Evolutionary conservation across 805 yeast species (phyloP).

Genomic region (Hanseniaspora clermontiae): DNA sequence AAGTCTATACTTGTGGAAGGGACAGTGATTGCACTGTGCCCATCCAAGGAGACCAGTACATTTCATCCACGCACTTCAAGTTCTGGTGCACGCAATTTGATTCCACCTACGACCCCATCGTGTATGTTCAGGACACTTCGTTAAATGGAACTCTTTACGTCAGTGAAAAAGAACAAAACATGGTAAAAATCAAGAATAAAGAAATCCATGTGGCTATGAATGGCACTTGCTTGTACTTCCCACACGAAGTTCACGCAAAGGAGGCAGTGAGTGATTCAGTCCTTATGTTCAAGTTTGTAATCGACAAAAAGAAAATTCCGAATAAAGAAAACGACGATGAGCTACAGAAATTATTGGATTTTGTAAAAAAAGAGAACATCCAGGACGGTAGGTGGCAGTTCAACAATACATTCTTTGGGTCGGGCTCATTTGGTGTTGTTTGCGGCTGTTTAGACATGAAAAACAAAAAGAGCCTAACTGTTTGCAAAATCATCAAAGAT

Average conservation of each 20-base stretch:
- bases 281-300: not conserved
- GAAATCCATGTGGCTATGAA: conserved; percentile 32
- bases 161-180: conserved; percentile 16
- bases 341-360: not conserved
- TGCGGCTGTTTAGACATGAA: conserved; percentile 9
- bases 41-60: conserved; percentile 27
- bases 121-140: conserved; percentile 40
- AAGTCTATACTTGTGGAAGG: conserved; percentile 36
- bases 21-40: conserved; percentile 26
- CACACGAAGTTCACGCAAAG: conserved; percentile 23
- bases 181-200: conserved; percentile 18
- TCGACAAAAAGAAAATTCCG: not conserved
- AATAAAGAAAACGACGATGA: not conserved
- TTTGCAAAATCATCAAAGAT: conserved; percentile 5
- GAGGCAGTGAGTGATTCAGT: not conserved
- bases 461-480: not conserved
- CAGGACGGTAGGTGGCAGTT: not conserved
- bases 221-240: conserved; percentile 21
- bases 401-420: conserved; percentile 3
- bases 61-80: conserved; percentile 38
- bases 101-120: conserved; percentile 33
- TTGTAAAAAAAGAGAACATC: not conserved
- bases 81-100: conserved; percentile 43
- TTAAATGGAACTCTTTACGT: conserved; percentile 41
- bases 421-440: conserved; percentile 41